Evolutionary conservation across 2,329 filamentous ascomycete species (phyloP).

Genomic region (Coniosporium uncinatum): DNA sequence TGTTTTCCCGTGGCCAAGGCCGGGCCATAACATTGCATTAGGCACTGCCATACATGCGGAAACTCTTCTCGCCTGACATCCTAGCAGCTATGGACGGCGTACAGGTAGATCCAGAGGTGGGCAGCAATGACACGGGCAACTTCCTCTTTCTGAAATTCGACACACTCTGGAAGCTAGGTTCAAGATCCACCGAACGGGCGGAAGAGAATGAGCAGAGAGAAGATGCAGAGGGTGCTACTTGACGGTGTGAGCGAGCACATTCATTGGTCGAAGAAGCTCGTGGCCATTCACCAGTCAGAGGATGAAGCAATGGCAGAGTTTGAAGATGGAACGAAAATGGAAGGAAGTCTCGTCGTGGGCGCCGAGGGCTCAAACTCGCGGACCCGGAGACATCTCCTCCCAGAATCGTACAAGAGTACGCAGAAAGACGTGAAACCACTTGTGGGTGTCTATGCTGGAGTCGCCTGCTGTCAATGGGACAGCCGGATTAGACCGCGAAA

Average conservation of each 20-base stretch:
- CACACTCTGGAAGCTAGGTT: conserved; percentile 29
- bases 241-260: conserved; percentile 4
- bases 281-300: conserved; percentile 5
- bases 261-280: conserved; percentile 6
- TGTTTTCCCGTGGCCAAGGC: conserved; percentile 7
- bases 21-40: conserved; percentile 15
- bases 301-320: conserved; percentile 20
- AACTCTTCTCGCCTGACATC: conserved; percentile 4
- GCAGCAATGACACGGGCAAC: conserved; percentile 21
- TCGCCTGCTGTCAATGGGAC: conserved; percentile 30
- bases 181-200: conserved; percentile 29
- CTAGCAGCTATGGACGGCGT: conserved; percentile 5
- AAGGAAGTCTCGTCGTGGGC: conserved; percentile 22
- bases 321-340: conserved; percentile 19
- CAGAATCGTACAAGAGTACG: background rate
- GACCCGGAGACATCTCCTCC: conserved; percentile 19
- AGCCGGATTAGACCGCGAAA: conserved; percentile 19
- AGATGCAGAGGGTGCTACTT: conserved; percentile 5
- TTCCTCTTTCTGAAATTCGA: conserved; percentile 35
- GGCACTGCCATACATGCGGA: conserved; percentile 6
- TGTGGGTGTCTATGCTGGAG: conserved; percentile 28
- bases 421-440: conserved; percentile 8
- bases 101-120: conserved; percentile 10
- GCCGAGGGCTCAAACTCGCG: conserved; percentile 24
- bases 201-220: conserved; percentile 18